A percentile compares a stretch with the other conserved stretches of the same genome.
phyloP scores from a whole-genome alignment of 805 yeast genomes.

The Starmerella asiatica region DNA sequence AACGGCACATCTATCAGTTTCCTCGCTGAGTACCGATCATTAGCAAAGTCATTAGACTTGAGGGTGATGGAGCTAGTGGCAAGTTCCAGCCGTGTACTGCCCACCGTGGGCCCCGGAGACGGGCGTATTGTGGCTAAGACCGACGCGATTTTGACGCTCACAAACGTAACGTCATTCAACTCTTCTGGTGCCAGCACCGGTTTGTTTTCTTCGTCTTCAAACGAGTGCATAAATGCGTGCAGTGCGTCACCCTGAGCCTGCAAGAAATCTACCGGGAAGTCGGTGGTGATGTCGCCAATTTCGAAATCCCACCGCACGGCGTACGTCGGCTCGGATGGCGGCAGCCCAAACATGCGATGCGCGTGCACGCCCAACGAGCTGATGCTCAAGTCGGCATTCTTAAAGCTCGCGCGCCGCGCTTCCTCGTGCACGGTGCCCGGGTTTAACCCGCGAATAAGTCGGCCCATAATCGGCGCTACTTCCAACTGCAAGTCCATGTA shows the following conservation, averaged over 20 bases:
- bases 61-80: conserved; percentile 26
- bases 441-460: conserved; percentile 11
- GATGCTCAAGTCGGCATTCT: conserved; percentile 35
- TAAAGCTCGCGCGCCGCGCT: conserved; percentile 8
- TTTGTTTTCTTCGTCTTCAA: conserved; percentile 62
- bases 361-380: conserved; percentile 51
- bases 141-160: conserved; percentile 42
- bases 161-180: conserved; percentile 54
- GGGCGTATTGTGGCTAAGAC: conserved; percentile 7
- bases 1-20: conserved; percentile 39
- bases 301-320: conserved; percentile 82
- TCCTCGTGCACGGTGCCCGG: conserved; percentile 12
- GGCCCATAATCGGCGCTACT: conserved; percentile 42
- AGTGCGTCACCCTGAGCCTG: conserved; percentile 31
- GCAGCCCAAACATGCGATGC: conserved; percentile 84
- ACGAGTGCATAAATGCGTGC: conserved; percentile 45
- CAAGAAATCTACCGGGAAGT: conserved; percentile 38
- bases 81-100: conserved; percentile 17
- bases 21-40: conserved; percentile 46
- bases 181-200: conserved; percentile 43
- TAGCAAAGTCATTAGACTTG: conserved; percentile 56
- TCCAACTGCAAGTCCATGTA: conserved; percentile 80
- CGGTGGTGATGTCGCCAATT: conserved; percentile 43
- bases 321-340: conserved; percentile 79
- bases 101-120: neutral